These are phyloP conservation scores for Penicillium taxi DNA, from an alignment of 495 filamentous ascomycete species.

Conservation along the genomic window DNA sequence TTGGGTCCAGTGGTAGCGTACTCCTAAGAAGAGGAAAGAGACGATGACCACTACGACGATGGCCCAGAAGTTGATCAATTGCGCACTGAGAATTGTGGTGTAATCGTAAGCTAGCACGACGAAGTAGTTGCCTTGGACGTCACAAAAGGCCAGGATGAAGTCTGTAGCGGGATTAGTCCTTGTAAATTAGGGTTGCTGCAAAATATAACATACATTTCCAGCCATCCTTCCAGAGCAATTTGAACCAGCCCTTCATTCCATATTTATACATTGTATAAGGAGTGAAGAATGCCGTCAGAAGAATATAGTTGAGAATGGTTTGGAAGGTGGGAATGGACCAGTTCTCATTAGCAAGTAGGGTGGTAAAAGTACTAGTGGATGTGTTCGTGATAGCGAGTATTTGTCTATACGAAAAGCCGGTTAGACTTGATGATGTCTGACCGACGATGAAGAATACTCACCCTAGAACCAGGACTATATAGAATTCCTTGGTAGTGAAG, in stretches of 20 bases:
- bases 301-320: constrained; percentile 84
- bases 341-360: constrained; percentile 55
- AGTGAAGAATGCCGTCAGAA: constrained; percentile 78
- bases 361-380: constrained; percentile 78
- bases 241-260: constrained; percentile 62
- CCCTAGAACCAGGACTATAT: constrained; percentile 69
- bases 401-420: constrained; percentile 49
- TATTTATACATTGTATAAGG: constrained; percentile 74
- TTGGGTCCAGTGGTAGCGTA: constrained; percentile 83
- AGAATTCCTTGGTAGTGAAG: constrained; percentile 79
- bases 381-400: constrained; percentile 82
- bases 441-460: no score
- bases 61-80: constrained; percentile 98
- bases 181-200: neutral
- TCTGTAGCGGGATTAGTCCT: constrained; percentile 36
- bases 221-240: constrained; percentile 57
- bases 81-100: constrained; percentile 81
- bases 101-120: constrained; percentile 90
- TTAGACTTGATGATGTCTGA: constrained; percentile 2
- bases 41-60: constrained; percentile 86
- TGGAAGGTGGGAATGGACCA: constrained; percentile 96
- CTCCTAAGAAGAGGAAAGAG: constrained; percentile 71
- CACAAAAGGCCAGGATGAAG: constrained; percentile 81
- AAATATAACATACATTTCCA: constrained; percentile 62
- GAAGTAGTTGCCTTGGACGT: constrained; percentile 97